phyloP scores from a whole-genome alignment of 352 stramenopile genomes.

The Elongisporangium anandrum region DNA sequence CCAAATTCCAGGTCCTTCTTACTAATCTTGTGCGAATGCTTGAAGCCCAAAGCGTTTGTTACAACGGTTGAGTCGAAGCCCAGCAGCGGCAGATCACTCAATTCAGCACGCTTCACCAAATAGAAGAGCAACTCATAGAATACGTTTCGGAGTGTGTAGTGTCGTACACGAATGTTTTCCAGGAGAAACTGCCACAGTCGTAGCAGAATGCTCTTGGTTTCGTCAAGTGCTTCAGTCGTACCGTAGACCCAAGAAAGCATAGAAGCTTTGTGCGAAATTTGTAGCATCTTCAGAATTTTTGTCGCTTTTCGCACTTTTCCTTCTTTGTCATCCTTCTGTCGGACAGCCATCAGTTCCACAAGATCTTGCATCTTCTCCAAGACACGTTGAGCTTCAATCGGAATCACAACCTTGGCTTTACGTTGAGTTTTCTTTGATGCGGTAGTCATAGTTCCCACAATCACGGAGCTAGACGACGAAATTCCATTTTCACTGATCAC shows the following conservation, averaged over 20 bases:
- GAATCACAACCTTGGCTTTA: slow-evolving; percentile 80
- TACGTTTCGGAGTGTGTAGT: slow-evolving; percentile 87
- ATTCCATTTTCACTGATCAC: slow-evolving; percentile 88
- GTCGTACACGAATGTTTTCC: slow-evolving; percentile 87
- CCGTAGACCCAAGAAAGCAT: slow-evolving; percentile 89
- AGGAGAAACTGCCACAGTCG: slow-evolving; percentile 85
- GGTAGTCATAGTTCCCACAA: slow-evolving; percentile 49
- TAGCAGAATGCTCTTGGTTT: slow-evolving; percentile 84
- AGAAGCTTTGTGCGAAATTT: slow-evolving; percentile 86
- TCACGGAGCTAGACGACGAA: slow-evolving; percentile 84
- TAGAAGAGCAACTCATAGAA: slow-evolving; percentile 90
- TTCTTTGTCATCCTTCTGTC: slow-evolving; percentile 89
- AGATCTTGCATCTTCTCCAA: slow-evolving; percentile 88
- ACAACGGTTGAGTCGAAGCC: slow-evolving; percentile 78
- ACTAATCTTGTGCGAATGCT: slow-evolving; percentile 67
- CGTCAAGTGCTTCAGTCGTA: slow-evolving; percentile 74
- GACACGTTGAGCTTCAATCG: slow-evolving; percentile 80
- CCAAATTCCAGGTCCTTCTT: slow-evolving; percentile 84
- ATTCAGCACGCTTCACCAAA: slow-evolving; percentile 80
- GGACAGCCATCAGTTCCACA: slow-evolving; percentile 82
- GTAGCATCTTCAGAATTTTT: slow-evolving; percentile 88
- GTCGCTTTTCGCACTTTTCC: slow-evolving; percentile 86
- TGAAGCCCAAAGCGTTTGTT: slow-evolving; percentile 55
- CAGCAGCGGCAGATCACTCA: slow-evolving; percentile 79
- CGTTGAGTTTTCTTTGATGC: slow-evolving; percentile 55